Percentiles rank a stretch among this genome's conserved stretches.
These are phyloP conservation scores for Tetrapisispora phaffii DNA, from an alignment of 805 yeast species.

Conservation along the genomic window DNA sequence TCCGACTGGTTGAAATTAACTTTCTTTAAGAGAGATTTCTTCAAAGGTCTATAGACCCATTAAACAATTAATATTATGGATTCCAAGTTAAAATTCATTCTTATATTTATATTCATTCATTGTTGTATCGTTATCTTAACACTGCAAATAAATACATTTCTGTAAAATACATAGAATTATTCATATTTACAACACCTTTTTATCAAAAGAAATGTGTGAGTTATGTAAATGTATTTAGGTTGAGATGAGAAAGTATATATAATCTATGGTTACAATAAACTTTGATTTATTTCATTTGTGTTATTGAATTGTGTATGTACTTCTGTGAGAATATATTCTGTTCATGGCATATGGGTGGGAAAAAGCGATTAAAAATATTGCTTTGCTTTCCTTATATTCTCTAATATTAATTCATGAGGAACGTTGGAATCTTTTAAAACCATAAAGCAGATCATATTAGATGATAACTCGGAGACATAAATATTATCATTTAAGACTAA, in stretches of 20 bases:
- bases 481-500: slow-evolving; percentile 53
- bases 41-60: slow-evolving; percentile 54
- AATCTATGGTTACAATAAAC: background rate
- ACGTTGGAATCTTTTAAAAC: slow-evolving; percentile 38
- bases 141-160: background rate
- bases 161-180: background rate
- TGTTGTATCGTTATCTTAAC: background rate
- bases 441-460: slow-evolving; percentile 53
- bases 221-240: too few species aligned
- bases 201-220: background rate
- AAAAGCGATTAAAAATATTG: slow-evolving; percentile 7
- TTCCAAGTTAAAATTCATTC: background rate
- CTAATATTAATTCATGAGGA: slow-evolving; percentile 35
- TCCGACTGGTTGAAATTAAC: slow-evolving; percentile 85
- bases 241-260: background rate
- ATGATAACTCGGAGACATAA: slow-evolving; percentile 47
- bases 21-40: slow-evolving; percentile 86
- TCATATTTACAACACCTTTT: background rate
- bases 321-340: background rate
- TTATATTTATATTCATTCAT: slow-evolving; percentile 1
- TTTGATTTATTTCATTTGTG: background rate
- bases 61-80: background rate
- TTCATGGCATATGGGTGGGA: background rate
- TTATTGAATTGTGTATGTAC: background rate
- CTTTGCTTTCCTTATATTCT: slow-evolving; percentile 49